Conservation (phyloP, 257 asterid genomes). For the Nyctanthes arbortristis region DNA sequence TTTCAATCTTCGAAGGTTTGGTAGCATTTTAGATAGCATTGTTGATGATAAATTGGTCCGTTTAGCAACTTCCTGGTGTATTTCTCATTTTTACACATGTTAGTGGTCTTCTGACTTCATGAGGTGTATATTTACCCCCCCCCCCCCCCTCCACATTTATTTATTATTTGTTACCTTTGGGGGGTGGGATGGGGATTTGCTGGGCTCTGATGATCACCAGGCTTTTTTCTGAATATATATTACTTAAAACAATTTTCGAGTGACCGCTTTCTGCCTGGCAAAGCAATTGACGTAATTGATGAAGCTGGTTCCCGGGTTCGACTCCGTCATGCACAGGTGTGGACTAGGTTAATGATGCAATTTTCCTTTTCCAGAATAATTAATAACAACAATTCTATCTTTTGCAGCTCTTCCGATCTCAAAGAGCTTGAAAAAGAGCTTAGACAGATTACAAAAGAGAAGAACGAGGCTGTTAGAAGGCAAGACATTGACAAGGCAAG, state of each 20-base stretch:
- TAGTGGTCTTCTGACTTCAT: not conserved
- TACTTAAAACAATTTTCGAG: conserved; percentile 46
- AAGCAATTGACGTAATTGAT: conserved; percentile 96
- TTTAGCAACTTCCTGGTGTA: not conserved
- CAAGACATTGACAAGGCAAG: conserved; percentile 91
- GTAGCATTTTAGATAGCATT: not conserved
- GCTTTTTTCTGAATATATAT: conserved; percentile 24
- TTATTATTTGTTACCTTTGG: too few species aligned
- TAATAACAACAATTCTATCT: conserved; percentile 17
- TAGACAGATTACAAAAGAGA: conserved; percentile 93
- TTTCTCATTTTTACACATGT: not conserved
- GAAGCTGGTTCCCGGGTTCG: conserved; percentile 99
- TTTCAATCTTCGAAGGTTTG: not conserved
- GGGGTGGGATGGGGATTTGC: not conserved
- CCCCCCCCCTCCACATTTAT: not conserved
- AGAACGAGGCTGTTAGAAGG: conserved; percentile 89
- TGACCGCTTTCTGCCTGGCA: conserved; percentile 94
- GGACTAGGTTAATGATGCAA: conserved; percentile 19
- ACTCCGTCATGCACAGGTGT: conserved; percentile 96
- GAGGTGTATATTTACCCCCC: not conserved
- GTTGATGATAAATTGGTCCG: not conserved
- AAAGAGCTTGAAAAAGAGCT: conserved; percentile 94
- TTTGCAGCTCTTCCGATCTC: conserved; percentile 89
- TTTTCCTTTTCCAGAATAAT: conserved; percentile 1
- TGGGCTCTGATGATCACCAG: not conserved